These are phyloP conservation scores for Malus hybrid DNA, from an alignment of 331 rosid species.

Conservation along the genomic window DNA sequence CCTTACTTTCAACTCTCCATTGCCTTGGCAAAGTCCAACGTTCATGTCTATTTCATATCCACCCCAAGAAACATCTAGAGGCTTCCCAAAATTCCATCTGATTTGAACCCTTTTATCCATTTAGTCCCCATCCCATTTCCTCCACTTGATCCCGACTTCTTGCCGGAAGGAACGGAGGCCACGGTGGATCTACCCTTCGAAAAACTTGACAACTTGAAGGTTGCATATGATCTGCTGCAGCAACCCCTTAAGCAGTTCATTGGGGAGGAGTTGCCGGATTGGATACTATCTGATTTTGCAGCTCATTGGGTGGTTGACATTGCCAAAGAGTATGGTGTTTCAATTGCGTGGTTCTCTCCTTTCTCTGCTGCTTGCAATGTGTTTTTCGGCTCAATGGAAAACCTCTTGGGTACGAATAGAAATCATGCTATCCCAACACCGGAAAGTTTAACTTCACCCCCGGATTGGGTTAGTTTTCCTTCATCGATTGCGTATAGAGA, in stretches of 20 bases:
- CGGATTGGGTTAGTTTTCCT: constrained; percentile 18
- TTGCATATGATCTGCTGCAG: constrained; percentile 11
- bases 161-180: constrained; percentile 39
- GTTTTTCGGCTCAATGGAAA: constrained; percentile 7
- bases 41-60: background rate
- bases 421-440: background rate
- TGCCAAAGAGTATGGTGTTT: constrained; percentile 20
- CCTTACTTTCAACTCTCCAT: constrained; percentile 3
- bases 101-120: constrained; percentile 1
- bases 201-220: constrained; percentile 15
- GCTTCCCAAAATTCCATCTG: constrained; percentile 20
- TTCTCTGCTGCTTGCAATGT: background rate
- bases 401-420: background rate
- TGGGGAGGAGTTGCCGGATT: constrained; percentile 22
- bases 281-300: constrained; percentile 27
- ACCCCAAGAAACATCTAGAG: constrained; percentile 19
- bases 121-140: constrained; percentile 24
- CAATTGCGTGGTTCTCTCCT: constrained; percentile 11
- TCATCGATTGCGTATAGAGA: constrained; percentile 11
- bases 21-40: background rate
- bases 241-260: constrained; percentile 13
- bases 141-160: background rate
- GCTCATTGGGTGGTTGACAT: constrained; percentile 27
- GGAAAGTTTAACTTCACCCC: background rate
- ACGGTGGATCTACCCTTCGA: constrained; percentile 34